Base-by-base conservation (phyloP, 352 stramenopile species). In the Albugo laibachii region DNA sequence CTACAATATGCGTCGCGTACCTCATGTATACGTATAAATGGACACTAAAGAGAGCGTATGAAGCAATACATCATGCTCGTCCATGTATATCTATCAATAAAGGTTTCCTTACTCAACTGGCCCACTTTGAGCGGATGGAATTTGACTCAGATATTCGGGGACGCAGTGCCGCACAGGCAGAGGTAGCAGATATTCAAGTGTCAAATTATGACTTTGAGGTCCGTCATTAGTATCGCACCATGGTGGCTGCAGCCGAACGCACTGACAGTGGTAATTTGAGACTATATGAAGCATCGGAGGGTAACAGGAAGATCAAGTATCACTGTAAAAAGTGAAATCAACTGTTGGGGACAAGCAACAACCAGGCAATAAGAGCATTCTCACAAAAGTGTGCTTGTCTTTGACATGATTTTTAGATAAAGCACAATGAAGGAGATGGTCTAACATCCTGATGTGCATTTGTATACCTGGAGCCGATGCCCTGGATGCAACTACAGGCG, bases 31-130 rank as follows among this genome's bases (percentile, higher is more conserved):
- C 46, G 11, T 54, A 55, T 34, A 49, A 46, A 12, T 45, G 80
- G 42, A 45, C 62, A 24, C 47, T 84, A 34, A 24, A 54, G 13
- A 62, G 62, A 19, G 69, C 66, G 13, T 89, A 82, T 48, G 54
- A 80, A 24, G 41, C 56, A 5, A 73, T 89, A 37, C 62, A 81
- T 31, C 42, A 46, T 37, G 71, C 71, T 46, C 57, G 77, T 11
- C 66, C 69, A 14, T 89, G 77, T 42, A 84, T 87, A 44, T 68
- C 70, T 47, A 85, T 89, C 45, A 89, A 89, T 41, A 37, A 62
- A 20, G 72, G 77, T 0, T 89, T 89, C 36, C 53, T 89, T 13
- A 48, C 57, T 8, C 77, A 89, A 45, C 49, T 89, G 16, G 65
- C 77, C 35, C 53, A 86, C 2, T 87, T 83, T 45, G 47, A 74